A percentile compares a stretch with the other conserved stretches of the same genome.
Conservation (phyloP, 495 filamentous ascomycete genomes). For the Chaetomium fimeti region DNA sequence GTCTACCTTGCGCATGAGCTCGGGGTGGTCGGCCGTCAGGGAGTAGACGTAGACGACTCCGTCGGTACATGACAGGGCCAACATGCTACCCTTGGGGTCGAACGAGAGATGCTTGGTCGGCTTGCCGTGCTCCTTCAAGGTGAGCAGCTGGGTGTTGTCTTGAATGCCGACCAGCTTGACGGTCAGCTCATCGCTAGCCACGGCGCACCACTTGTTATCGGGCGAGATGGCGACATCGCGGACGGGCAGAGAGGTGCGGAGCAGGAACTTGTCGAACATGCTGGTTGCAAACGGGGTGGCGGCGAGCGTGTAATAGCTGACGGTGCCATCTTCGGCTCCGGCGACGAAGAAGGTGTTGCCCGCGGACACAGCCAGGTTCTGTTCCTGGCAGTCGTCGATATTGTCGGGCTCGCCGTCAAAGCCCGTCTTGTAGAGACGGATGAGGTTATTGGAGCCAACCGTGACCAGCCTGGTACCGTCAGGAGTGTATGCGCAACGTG, state of each 20-base stretch:
- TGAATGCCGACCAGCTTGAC: constrained; percentile 82
- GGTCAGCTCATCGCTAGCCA: constrained; percentile 93
- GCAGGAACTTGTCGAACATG: constrained; percentile 71
- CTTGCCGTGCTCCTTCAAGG: constrained; percentile 75
- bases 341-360: constrained; percentile 81
- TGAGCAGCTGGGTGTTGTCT: constrained; percentile 70
- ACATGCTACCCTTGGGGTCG: constrained; percentile 72
- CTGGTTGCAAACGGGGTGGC: constrained; percentile 46
- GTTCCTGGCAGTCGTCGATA: constrained; percentile 82
- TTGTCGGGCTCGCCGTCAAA: constrained; percentile 87
- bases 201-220: constrained; percentile 83
- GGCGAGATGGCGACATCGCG: constrained; percentile 81
- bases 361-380: constrained; percentile 72
- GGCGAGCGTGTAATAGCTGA: constrained; percentile 78
- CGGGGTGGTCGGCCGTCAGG: constrained; percentile 71
- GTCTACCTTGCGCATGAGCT: constrained; percentile 77
- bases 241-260: constrained; percentile 77
- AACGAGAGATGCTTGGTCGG: constrained; percentile 89
- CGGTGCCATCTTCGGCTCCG: constrained; percentile 89
- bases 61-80: constrained; percentile 83
- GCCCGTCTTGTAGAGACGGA: constrained; percentile 85
- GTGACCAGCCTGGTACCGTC: constrained; percentile 67
- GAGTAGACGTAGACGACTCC: constrained; percentile 89
- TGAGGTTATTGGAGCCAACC: constrained; percentile 83
- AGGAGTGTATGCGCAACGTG: constrained; percentile 55